Evolutionary conservation across 305 asterid species (phyloP), one percentile per base, ranked within the genome.

Genomic region (Euphrasia arctica): DNA sequence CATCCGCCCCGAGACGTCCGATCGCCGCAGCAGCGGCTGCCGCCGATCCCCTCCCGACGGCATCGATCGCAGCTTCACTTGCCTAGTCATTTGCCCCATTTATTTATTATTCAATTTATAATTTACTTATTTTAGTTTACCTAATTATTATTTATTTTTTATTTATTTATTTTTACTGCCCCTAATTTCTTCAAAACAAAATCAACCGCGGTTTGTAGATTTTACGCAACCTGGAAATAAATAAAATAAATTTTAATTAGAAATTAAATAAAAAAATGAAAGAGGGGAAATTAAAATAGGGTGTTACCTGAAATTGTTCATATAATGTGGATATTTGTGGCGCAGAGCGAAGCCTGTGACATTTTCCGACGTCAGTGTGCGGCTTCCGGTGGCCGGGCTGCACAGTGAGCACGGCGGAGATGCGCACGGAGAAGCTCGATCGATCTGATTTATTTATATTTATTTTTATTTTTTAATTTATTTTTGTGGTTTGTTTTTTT

Each of bases 1-100:
- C 72, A 80, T 70, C 31, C 54, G 15, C 1, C 84, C 68, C 41
- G 85, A 75, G 48, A 56, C 72, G 54, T 78, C 80, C 27, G 50
- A 11, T 25, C 13, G 32, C 2, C 58, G 71, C 54, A 85, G 78
- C 25, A 83, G 78, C 54, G 81, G 85, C 49, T 72, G 73, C 60
- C 83, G 75, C 14, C 83, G 72, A 47, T 65, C 76, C 2, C 67
- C 27, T 63, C 48, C 62, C n/a, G 88, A 70, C 58, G 29, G 10
- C 73, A 57, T 41, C 28, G 74, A 6, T 0, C 77, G 81, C 71
- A 69, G 48, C 36, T 32, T 4, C 72, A 74, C 43, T 66, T 74
- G 79, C 60, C 67, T 74, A 51, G 74, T 31, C 81, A 69, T 76
- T 62, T 18, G 32, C 2, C 22, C 28, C 18, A 22, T 51, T 8